phyloP scores from a whole-genome alignment of 805 yeast species.

The Candida manassasensis region DNA sequence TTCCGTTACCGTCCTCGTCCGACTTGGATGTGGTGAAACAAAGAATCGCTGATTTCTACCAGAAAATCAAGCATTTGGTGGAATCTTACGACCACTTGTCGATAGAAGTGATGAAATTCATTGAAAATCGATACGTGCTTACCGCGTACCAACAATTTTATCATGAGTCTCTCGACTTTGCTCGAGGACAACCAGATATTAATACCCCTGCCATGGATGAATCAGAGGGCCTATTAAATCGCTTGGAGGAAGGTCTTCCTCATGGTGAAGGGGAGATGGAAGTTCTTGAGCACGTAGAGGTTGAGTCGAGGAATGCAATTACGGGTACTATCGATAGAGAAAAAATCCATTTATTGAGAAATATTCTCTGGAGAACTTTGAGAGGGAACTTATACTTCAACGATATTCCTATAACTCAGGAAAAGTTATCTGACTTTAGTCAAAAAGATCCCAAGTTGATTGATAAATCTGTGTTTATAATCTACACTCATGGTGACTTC shows the following conservation, averaged over 20 bases:
- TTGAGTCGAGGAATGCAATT: slow-evolving; percentile 26
- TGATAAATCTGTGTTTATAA: slow-evolving; percentile 33
- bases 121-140: slow-evolving; percentile 36
- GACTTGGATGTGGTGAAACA: slow-evolving; percentile 31
- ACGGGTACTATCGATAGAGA: slow-evolving; percentile 33
- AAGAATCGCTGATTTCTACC: slow-evolving; percentile 21
- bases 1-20: slow-evolving; percentile 38
- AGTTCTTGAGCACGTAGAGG: slow-evolving; percentile 12
- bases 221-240: slow-evolving; percentile 1
- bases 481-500: slow-evolving; percentile 38
- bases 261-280: background rate
- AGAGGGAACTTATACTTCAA: slow-evolving; percentile 40
- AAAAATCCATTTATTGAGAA: slow-evolving; percentile 34
- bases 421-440: slow-evolving; percentile 12
- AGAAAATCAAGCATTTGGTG: slow-evolving; percentile 34
- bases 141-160: slow-evolving; percentile 31
- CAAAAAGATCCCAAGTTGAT: slow-evolving; percentile 14
- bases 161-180: slow-evolving; percentile 12
- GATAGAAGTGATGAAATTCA: slow-evolving; percentile 16
- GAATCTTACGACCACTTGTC: slow-evolving; percentile 26
- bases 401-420: slow-evolving; percentile 30
- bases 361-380: slow-evolving; percentile 39
- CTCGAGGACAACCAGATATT: background rate
- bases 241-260: slow-evolving; percentile 2
- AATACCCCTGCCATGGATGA: background rate